A percentile compares a stretch with the other conserved stretches of the same genome.
Conservation (phyloP, 1,284 basidiomycete species). For the Testicularia cyperi region DNA sequence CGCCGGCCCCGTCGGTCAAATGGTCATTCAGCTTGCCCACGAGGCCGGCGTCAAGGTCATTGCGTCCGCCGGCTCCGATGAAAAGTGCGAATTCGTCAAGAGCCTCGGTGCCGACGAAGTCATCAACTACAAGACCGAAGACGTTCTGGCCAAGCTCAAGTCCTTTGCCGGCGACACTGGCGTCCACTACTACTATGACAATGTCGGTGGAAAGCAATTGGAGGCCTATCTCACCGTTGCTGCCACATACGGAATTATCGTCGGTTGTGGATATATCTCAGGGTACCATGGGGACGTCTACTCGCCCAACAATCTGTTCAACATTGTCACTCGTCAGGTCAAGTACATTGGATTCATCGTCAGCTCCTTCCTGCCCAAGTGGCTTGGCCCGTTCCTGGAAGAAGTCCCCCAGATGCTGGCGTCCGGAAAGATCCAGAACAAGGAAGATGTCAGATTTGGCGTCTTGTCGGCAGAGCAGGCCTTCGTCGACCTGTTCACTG, state of each 20-base stretch:
- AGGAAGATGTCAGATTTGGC: slow-evolving; percentile 38
- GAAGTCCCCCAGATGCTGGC: slow-evolving; percentile 35
- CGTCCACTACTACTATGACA: slow-evolving; percentile 46
- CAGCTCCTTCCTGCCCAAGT: slow-evolving; percentile 25
- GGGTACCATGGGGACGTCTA: slow-evolving; percentile 39
- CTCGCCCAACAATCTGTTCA: slow-evolving; percentile 43
- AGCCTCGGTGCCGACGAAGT: slow-evolving; percentile 81
- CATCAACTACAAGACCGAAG: slow-evolving; percentile 78
- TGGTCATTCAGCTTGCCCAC: slow-evolving; percentile 65
- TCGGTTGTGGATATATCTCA: slow-evolving; percentile 38
- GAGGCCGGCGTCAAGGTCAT: slow-evolving; percentile 70
- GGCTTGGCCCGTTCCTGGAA: slow-evolving; percentile 18
- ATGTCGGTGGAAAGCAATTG: slow-evolving; percentile 44
- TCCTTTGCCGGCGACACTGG: slow-evolving; percentile 32
- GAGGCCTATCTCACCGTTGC: slow-evolving; percentile 37
- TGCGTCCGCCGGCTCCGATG: slow-evolving; percentile 75
- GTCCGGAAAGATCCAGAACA: slow-evolving; percentile 31
- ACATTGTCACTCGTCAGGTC: slow-evolving; percentile 29
- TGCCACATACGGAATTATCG: slow-evolving; percentile 38
- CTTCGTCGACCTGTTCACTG: slow-evolving; percentile 32
- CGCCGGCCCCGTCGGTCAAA: slow-evolving; percentile 54
- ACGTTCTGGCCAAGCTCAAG: slow-evolving; percentile 61
- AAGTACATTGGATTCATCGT: slow-evolving; percentile 42
- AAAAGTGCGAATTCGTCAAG: slow-evolving; percentile 80
- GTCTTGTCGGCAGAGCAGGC: slow-evolving; percentile 37